These are phyloP conservation scores for Pilatotrama ljubarskyi DNA, from an alignment of 768 basidiomycete genomes.

Conservation along the genomic window DNA sequence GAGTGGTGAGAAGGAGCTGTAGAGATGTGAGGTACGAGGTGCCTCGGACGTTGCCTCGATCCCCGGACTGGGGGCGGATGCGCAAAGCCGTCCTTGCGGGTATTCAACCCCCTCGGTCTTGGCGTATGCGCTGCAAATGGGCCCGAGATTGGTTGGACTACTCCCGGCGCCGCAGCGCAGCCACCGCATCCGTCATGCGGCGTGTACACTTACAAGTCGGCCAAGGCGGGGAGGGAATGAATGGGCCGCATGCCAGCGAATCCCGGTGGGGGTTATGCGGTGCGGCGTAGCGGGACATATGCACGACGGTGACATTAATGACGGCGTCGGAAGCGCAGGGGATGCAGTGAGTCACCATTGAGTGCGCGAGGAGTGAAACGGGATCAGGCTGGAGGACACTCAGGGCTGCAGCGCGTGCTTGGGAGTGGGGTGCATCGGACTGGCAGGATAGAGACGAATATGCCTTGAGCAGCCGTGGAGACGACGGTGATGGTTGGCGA, in stretches of 20 bases:
- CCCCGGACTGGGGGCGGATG: not conserved
- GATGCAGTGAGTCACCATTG: not conserved
- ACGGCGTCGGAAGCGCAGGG: conserved; percentile 10
- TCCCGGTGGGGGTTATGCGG: conserved; percentile 6
- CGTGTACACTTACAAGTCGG: conserved; percentile 15
- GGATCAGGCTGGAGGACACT: conserved; percentile 5
- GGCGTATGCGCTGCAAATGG: too few relatives aligned
- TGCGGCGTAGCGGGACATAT: conserved; percentile 10
- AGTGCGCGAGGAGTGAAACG: conserved; percentile 10
- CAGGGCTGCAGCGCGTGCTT: not conserved
- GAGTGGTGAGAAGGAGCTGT: conserved; percentile 16
- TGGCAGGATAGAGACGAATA: too few relatives aligned
- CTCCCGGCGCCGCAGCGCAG: not conserved
- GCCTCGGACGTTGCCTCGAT: conserved; percentile 13
- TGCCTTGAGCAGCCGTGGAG: too few relatives aligned
- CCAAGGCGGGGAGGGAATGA: conserved; percentile 11
- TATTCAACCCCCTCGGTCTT: too few relatives aligned
- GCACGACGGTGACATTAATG: conserved; percentile 11
- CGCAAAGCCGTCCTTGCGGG: too few relatives aligned
- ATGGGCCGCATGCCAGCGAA: conserved; percentile 17
- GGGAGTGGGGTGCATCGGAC: too few relatives aligned
- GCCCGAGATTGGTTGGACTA: too few relatives aligned
- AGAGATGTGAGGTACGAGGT: conserved; percentile 9
- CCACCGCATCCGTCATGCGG: conserved; percentile 13
- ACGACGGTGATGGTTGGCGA: too few relatives aligned